Evolutionary conservation across 75 land plant species (phyloP).

Genomic region (Cryptomeria japonica): DNA sequence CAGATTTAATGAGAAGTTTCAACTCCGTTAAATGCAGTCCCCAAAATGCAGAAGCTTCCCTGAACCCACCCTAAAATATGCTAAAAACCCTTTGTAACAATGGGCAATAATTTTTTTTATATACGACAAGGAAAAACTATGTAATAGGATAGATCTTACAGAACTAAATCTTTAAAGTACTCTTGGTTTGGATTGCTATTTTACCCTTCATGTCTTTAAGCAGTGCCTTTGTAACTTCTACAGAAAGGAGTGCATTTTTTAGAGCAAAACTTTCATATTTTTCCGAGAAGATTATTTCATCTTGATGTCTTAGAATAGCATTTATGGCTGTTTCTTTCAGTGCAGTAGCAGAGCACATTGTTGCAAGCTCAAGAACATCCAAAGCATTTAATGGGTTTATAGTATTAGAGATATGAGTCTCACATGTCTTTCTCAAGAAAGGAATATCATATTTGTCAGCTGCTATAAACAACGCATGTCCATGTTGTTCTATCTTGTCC

Average conservation of each 20-base stretch:
- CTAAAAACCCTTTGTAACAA: not conserved
- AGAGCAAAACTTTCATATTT: conserved; percentile 70
- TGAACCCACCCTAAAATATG: not conserved
- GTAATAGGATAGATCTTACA: not conserved
- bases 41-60: not conserved
- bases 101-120: not conserved
- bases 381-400: conserved; percentile 57
- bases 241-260: conserved; percentile 67
- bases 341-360: conserved; percentile 43
- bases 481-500: conserved; percentile 48
- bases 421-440: conserved; percentile 61
- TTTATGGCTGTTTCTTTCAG: conserved; percentile 63
- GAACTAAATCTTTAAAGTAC: conserved; percentile 5
- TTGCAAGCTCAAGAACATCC: conserved; percentile 73
- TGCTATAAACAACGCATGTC: conserved; percentile 54
- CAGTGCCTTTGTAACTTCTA: conserved; percentile 58
- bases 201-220: conserved; percentile 25
- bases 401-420: conserved; percentile 38
- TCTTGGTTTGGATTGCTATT: not conserved
- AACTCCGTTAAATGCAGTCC: not conserved
- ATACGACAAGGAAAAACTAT: not conserved
- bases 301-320: conserved; percentile 53
- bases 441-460: conserved; percentile 85
- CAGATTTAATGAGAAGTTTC: not conserved
- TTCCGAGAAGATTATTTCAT: conserved; percentile 68